Percentiles rank a stretch among this genome's conserved stretches.
These are phyloP conservation scores for Naganishia kalamii DNA, from an alignment of 768 basidiomycete species.

Conservation along the genomic window DNA sequence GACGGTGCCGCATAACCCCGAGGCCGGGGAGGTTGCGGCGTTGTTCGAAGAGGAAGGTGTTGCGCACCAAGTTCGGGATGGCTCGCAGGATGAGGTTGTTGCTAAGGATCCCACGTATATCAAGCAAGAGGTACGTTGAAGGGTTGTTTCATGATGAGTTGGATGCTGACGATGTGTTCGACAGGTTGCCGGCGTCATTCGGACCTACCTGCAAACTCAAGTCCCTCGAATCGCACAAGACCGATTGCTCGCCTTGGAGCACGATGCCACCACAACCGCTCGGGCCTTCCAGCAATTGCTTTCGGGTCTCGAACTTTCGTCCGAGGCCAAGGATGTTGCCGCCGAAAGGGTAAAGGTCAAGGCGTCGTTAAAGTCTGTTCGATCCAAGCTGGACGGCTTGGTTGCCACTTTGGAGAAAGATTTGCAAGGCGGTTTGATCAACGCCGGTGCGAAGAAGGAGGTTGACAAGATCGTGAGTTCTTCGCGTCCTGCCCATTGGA, in stretches of 20 bases:
- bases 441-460: background rate
- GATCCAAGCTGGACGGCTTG: conserved; percentile 10
- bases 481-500: background rate
- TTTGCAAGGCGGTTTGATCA: background rate
- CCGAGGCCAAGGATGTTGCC: conserved; percentile 6
- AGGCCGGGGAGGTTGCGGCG: background rate
- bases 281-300: conserved; percentile 7
- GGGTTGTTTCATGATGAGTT: background rate
- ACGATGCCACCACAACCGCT: background rate
- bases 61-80: background rate
- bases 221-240: conserved; percentile 7
- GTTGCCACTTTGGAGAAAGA: background rate
- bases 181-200: background rate
- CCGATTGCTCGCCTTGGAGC: background rate
- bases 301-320: background rate
- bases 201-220: background rate
- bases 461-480: conserved; percentile 8
- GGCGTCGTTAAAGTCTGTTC: conserved; percentile 4
- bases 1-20: conserved; percentile 12
- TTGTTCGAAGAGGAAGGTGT: background rate
- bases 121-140: conserved; percentile 1
- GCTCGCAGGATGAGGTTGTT: background rate
- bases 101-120: conserved; percentile 5
- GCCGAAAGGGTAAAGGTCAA: conserved; percentile 9
- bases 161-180: background rate